Percentiles rank a stretch among this genome's conserved stretches.
Evolutionary conservation across 441 rosid genomes (phyloP).

Genomic region (Lagerstroemia fauriei): DNA sequence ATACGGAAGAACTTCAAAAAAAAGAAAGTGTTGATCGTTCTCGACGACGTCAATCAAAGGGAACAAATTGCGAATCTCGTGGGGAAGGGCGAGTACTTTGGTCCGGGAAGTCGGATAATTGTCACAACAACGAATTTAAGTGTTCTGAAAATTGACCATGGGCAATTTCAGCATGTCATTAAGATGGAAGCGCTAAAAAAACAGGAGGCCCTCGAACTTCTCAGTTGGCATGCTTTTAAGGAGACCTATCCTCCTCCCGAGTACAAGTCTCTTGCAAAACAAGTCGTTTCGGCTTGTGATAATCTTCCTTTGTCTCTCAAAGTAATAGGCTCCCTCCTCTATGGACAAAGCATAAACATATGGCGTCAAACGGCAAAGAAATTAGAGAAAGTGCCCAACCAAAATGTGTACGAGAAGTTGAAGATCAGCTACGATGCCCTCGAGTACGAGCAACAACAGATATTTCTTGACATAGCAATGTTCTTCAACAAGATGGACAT

Average conservation of each 20-base stretch:
- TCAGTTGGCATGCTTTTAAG: constrained; percentile 6
- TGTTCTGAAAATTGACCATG: neutral
- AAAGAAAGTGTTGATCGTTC: constrained; percentile 1
- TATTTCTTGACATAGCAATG: constrained; percentile 24
- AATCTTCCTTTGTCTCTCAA: constrained; percentile 20
- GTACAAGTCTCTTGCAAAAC: neutral
- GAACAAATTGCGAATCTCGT: neutral
- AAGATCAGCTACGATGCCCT: constrained; percentile 8
- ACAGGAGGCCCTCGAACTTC: neutral
- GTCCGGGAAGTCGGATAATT: constrained; percentile 11
- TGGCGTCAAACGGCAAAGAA: neutral
- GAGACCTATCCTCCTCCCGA: neutral
- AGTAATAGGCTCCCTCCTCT: constrained; percentile 8
- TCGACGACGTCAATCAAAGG: neutral
- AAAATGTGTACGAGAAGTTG: neutral
- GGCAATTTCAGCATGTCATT: neutral
- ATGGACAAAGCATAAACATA: neutral
- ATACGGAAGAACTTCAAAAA: neutral
- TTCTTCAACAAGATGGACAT: neutral
- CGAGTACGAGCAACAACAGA: constrained; percentile 11
- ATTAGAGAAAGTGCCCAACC: neutral
- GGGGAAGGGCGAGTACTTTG: neutral
- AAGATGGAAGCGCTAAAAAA: neutral
- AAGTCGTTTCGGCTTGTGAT: neutral
- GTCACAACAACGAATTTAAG: neutral